phyloP scores from a whole-genome alignment of 129 eudicot genomes.

The Flaveria trinervia region DNA sequence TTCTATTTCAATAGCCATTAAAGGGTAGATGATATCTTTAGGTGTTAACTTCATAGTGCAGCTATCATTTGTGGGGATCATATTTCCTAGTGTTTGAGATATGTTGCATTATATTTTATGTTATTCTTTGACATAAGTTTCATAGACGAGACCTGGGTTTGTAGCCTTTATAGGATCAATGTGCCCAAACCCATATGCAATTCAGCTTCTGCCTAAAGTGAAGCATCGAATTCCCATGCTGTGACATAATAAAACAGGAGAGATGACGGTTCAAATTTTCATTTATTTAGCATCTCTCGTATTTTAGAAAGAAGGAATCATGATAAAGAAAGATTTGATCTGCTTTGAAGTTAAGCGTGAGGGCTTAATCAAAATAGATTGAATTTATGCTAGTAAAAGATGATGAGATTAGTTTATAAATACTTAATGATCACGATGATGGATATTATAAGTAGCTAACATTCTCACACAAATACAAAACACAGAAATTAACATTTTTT shows the following conservation, averaged over 20 bases:
- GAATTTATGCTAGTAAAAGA: no score
- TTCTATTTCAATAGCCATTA: not conserved
- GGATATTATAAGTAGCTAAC: not conserved
- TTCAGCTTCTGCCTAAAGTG: slow-evolving; percentile 4
- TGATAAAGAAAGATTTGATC: no score
- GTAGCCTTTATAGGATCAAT: no score
- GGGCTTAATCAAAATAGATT: no score
- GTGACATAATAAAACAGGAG: not conserved
- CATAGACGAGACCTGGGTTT: not conserved
- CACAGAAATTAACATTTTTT: not conserved
- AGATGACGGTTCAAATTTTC: not conserved
- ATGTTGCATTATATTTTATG: slow-evolving; percentile 10
- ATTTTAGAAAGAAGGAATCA: no score
- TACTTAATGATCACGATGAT: not conserved
- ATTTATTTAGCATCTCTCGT: no score
- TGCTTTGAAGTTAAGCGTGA: no score
- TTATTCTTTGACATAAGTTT: slow-evolving; percentile 6
- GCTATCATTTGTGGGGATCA: not conserved
- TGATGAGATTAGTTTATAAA: no score
- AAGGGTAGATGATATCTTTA: slow-evolving; percentile 16
- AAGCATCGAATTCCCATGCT: slow-evolving; percentile 22
- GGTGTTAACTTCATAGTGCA: not conserved
- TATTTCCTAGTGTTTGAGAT: not conserved
- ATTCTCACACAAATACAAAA: not conserved
- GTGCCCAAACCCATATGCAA: not conserved